These are phyloP conservation scores for grape (Vitis vinifera) DNA, from an alignment of 164 flowering plant genomes.

Conservation along the genomic window DNA sequence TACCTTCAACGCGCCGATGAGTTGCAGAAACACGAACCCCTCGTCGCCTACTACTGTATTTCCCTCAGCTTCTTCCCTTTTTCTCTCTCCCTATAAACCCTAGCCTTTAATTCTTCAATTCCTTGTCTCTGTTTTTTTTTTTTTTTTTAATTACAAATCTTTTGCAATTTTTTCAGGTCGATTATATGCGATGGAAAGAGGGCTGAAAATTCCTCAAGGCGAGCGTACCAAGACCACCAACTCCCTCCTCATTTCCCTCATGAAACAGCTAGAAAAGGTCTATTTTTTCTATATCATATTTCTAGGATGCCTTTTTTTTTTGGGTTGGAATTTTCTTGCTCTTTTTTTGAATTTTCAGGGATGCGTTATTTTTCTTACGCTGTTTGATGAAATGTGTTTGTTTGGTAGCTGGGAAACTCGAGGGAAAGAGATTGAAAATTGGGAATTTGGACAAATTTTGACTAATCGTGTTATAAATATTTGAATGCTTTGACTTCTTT, in stretches of 20 bases:
- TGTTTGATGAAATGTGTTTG: background rate
- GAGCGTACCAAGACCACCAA: slow-evolving; percentile 88
- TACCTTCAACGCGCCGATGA: slow-evolving; percentile 98
- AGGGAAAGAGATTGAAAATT: no score
- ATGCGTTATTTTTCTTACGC: background rate
- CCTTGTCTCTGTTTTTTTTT: background rate
- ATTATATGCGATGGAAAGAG: slow-evolving; percentile 93
- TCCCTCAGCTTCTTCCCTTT: background rate
- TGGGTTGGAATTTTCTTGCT: no score
- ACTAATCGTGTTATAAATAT: no score
- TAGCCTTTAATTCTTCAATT: background rate
- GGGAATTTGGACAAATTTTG: no score
- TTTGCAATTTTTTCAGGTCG: slow-evolving; percentile 58
- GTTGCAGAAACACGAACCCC: slow-evolving; percentile 92
- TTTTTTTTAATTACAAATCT: background rate
- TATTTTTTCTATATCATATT: background rate
- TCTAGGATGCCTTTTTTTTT: no score
- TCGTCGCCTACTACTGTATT: slow-evolving; percentile 94
- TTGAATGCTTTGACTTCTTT: no score
- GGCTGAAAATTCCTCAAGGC: slow-evolving; percentile 71
- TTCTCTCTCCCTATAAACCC: background rate
- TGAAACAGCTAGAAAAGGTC: slow-evolving; percentile 97
- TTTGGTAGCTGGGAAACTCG: background rate
- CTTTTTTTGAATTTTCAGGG: background rate
- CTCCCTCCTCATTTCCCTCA: slow-evolving; percentile 76